A percentile compares a stretch with the other conserved stretches of the same genome.
phyloP scores from a whole-genome alignment of 2,329 filamentous ascomycete species.

The Canariomyces notabilis region DNA sequence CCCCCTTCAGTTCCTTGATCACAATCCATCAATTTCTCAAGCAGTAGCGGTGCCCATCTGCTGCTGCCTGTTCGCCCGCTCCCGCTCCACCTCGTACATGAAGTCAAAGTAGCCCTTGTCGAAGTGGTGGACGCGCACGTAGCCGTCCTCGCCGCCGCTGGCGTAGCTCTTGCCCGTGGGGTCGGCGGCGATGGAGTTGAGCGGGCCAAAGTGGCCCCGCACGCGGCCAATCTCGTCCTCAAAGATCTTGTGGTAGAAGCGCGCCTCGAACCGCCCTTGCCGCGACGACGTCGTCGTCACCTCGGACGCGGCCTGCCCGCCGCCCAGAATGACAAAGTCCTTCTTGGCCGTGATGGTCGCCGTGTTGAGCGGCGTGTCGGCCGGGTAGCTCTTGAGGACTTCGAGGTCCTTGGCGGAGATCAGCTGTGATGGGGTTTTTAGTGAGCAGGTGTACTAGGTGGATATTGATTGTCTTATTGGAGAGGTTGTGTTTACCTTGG shows the following conservation, averaged over 20 bases:
- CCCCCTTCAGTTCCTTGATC: too few species aligned
- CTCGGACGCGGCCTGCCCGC: constrained; percentile 98
- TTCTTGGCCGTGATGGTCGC: constrained; percentile 92
- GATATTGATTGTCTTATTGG: background rate
- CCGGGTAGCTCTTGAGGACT: constrained; percentile 84
- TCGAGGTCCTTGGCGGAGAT: constrained; percentile 80
- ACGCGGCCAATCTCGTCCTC: constrained; percentile 98
- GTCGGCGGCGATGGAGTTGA: constrained; percentile 91
- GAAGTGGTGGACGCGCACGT: constrained; percentile 97
- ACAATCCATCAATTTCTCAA: constrained; percentile 27
- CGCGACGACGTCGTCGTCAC: constrained; percentile 90
- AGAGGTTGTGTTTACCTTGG: constrained; percentile 57
- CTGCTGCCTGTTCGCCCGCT: constrained; percentile 52
- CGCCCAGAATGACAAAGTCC: constrained; percentile 95
- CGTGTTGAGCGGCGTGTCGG: constrained; percentile 95
- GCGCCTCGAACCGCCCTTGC: constrained; percentile 98
- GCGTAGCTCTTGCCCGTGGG: constrained; percentile 90
- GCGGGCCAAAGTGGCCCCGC: constrained; percentile 79
- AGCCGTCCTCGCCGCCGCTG: constrained; percentile 94
- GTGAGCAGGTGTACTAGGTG: background rate
- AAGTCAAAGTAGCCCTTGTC: constrained; percentile 99
- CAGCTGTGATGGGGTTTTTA: constrained; percentile 42
- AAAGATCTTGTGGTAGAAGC: constrained; percentile 99
- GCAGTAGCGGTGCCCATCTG: constrained; percentile 34
- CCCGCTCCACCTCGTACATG: constrained; percentile 95